Evolutionary conservation across 1,284 basidiomycete species (phyloP).

Genomic region (Ustilago tritici): DNA sequence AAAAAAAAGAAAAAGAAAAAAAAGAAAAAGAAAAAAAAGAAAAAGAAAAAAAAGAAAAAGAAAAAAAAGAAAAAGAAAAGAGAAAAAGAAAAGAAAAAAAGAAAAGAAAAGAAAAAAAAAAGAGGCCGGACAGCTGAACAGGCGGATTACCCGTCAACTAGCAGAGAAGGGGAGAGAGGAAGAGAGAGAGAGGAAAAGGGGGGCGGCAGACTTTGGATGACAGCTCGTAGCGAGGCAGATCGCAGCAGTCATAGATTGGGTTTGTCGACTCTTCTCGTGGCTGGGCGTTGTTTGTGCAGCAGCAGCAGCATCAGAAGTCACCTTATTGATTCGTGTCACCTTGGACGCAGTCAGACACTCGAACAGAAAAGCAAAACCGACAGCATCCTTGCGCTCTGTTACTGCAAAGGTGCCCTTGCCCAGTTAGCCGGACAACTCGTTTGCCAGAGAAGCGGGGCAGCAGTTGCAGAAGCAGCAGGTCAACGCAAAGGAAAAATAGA

Average conservation of each 20-base stretch:
- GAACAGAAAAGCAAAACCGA: neutral
- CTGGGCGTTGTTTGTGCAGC: neutral
- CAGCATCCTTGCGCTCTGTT: neutral
- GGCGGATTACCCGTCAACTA: neutral
- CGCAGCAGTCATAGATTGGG: constrained; percentile 12
- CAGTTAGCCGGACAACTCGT: constrained; percentile 5
- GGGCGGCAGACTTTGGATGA: constrained; percentile 8
- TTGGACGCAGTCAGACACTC: neutral
- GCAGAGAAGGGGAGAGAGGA: neutral
- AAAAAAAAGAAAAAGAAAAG: neutral
- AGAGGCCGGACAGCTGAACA: constrained; percentile 18
- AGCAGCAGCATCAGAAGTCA: constrained; percentile 1
- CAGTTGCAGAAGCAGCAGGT: neutral
- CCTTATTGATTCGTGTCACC: neutral
- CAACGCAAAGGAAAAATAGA: neutral
- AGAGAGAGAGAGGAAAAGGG: no score
- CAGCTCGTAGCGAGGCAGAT: constrained; percentile 40
- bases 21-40: neutral
- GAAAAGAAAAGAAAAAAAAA: neutral
- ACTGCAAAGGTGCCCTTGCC: neutral
- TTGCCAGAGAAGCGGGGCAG: neutral
- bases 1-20: neutral
- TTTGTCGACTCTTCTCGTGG: neutral
- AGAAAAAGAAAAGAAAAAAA: neutral
- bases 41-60: neutral